Conservation (phyloP, 169 alveolate genomes). For the Cryptosporidium tyzzeri region DNA sequence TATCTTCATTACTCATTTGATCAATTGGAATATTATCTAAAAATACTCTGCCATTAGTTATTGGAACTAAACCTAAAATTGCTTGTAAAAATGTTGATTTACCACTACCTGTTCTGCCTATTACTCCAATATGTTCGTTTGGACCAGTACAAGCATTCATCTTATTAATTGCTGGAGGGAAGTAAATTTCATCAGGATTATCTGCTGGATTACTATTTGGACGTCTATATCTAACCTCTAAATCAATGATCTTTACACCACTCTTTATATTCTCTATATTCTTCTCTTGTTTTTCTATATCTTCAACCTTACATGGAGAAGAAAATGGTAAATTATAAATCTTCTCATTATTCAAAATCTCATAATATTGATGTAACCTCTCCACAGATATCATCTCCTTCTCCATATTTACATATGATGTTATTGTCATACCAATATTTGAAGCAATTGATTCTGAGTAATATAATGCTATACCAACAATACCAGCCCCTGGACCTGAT, state of each 20-base stretch:
- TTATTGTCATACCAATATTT: constrained; percentile 75
- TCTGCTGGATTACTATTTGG: constrained; percentile 70
- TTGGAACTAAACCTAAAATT: constrained; percentile 83
- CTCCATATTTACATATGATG: constrained; percentile 76
- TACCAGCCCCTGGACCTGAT: constrained; percentile 67
- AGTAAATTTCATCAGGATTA: constrained; percentile 60
- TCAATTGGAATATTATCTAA: constrained; percentile 76
- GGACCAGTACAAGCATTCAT: constrained; percentile 82
- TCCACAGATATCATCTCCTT: constrained; percentile 81
- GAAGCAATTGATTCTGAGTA: constrained; percentile 79
- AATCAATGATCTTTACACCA: constrained; percentile 79
- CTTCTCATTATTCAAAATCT: constrained; percentile 14
- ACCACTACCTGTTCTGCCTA: constrained; percentile 93
- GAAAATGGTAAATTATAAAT: not conserved
- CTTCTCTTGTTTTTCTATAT: not conserved
- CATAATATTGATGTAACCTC: constrained; percentile 71
- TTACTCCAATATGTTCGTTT: constrained; percentile 85
- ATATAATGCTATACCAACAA: constrained; percentile 78
- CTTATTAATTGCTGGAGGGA: constrained; percentile 81
- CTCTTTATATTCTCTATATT: not conserved
- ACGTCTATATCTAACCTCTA: constrained; percentile 83
- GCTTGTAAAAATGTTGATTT: constrained; percentile 87
- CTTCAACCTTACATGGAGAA: not conserved
- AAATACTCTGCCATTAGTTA: constrained; percentile 78
- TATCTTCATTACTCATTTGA: constrained; percentile 52